Percentiles rank a stretch among this genome's conserved stretches.
Conservation (phyloP, 495 filamentous ascomycete genomes). For the Filosporella fistucella region DNA sequence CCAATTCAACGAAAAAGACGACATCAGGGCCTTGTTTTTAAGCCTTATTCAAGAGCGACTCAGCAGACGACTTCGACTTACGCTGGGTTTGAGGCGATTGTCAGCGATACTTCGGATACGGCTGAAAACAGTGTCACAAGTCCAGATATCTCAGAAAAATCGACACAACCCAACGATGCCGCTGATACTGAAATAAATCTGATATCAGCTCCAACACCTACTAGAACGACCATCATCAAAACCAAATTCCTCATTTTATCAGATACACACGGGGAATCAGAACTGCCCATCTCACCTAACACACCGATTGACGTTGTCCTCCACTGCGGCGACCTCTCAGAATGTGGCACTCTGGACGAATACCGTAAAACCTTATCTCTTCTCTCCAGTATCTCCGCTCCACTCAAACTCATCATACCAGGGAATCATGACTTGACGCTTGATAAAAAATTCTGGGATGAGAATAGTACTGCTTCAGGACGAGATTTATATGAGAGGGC, state of each 20-base stretch:
- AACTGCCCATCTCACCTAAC: constrained; percentile 31
- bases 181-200: too few relatives aligned
- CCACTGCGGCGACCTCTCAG: constrained; percentile 72
- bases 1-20: too few relatives aligned
- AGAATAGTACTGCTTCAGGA: background rate
- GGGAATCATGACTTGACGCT: constrained; percentile 78
- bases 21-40: too few relatives aligned
- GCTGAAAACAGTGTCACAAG: too few relatives aligned
- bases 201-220: too few relatives aligned
- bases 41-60: too few relatives aligned
- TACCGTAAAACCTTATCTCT: constrained; percentile 47
- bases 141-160: too few relatives aligned
- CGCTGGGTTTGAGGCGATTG: too few relatives aligned
- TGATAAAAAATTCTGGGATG: constrained; percentile 37
- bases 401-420: constrained; percentile 71
- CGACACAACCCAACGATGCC: too few relatives aligned
- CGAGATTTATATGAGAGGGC: constrained; percentile 22
- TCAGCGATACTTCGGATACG: too few relatives aligned
- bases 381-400: constrained; percentile 50
- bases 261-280: constrained; percentile 46
- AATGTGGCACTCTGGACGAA: constrained; percentile 51
- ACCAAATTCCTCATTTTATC: constrained; percentile 55
- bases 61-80: too few relatives aligned
- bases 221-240: too few relatives aligned
- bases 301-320: constrained; percentile 51